A percentile compares a stretch with the other conserved stretches of the same genome.
Conservation (phyloP, 371 early-diverging fungal genomes). For the Mucor velutinosus region DNA sequence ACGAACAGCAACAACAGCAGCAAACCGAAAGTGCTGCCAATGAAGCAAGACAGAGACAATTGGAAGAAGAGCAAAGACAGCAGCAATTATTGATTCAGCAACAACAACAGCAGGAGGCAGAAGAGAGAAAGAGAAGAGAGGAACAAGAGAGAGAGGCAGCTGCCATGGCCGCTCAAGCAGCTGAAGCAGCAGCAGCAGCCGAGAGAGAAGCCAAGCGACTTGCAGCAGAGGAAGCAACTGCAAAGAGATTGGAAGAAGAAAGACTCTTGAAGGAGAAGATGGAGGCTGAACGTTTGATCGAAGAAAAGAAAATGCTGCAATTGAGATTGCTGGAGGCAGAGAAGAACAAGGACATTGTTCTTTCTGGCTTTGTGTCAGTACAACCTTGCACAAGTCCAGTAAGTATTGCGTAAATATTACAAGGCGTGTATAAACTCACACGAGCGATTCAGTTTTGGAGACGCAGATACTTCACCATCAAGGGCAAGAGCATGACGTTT, state of each 20-base stretch:
- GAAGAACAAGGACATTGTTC: constrained; percentile 31
- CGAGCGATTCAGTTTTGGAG: constrained; percentile 30
- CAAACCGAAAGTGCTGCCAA: not conserved
- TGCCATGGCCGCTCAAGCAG: constrained; percentile 14
- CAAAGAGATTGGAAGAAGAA: constrained; percentile 20
- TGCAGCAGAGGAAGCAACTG: constrained; percentile 22
- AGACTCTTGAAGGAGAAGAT: constrained; percentile 9
- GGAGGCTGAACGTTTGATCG: constrained; percentile 18
- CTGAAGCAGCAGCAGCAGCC: constrained; percentile 15
- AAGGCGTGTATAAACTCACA: not conserved
- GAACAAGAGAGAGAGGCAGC: constrained; percentile 15
- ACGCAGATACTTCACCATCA: constrained; percentile 33
- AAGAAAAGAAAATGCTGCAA: constrained; percentile 27
- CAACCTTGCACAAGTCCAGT: constrained; percentile 35
- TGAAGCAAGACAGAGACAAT: not conserved
- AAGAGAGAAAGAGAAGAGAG: constrained; percentile 5
- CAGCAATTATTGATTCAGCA: constrained; percentile 5
- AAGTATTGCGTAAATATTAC: constrained; percentile 8
- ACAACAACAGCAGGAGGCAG: constrained; percentile 12
- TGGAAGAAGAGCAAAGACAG: constrained; percentile 15
- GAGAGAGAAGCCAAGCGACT: constrained; percentile 19
- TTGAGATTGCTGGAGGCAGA: constrained; percentile 35
- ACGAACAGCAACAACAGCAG: not conserved
- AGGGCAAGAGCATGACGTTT: constrained; percentile 25
- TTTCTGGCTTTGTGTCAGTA: constrained; percentile 32